phyloP scores from a whole-genome alignment of 495 filamentous ascomycete genomes.

The Neurospora terricola region DNA sequence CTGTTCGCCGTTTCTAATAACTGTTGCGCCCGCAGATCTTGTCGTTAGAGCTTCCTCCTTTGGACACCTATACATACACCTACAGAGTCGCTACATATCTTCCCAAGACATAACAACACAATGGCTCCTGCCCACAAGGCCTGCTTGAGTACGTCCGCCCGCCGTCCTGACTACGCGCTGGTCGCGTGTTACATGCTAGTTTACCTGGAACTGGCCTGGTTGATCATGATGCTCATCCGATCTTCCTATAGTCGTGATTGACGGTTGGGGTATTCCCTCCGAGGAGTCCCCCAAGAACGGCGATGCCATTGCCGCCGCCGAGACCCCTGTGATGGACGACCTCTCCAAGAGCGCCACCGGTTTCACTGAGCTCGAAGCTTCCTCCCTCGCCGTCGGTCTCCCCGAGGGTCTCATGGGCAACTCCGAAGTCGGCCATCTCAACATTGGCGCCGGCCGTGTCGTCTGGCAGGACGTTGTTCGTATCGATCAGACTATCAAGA shows the following conservation, averaged over 20 bases:
- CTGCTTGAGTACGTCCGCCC: constrained; percentile 64
- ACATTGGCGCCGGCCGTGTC: constrained; percentile 94
- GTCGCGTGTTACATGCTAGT: constrained; percentile 35
- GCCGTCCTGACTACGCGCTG: constrained; percentile 33
- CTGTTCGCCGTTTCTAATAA: neutral
- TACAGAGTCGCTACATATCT: too few species aligned
- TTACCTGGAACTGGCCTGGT: constrained; percentile 43
- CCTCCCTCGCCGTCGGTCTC: constrained; percentile 87
- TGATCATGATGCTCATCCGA: constrained; percentile 40
- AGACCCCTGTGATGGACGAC: constrained; percentile 61
- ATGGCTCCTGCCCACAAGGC: constrained; percentile 90
- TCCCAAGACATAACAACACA: constrained; percentile 15
- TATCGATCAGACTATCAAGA: constrained; percentile 93
- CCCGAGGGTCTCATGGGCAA: constrained; percentile 98
- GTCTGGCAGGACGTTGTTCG: constrained; percentile 99
- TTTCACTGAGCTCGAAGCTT: constrained; percentile 76
- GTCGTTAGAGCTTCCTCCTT: neutral
- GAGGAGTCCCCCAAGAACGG: constrained; percentile 69
- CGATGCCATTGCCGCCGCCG: constrained; percentile 86
- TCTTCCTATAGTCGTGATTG: constrained; percentile 69
- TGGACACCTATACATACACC: neutral
- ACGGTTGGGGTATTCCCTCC: constrained; percentile 90
- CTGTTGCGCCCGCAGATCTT: neutral
- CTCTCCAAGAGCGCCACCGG: constrained; percentile 30
- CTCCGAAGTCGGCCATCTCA: constrained; percentile 94